Evolutionary conservation across 1,139 yeast genomes (phyloP), one percentile per base, ranked within the genome.

Genomic region (Candida sp.): DNA sequence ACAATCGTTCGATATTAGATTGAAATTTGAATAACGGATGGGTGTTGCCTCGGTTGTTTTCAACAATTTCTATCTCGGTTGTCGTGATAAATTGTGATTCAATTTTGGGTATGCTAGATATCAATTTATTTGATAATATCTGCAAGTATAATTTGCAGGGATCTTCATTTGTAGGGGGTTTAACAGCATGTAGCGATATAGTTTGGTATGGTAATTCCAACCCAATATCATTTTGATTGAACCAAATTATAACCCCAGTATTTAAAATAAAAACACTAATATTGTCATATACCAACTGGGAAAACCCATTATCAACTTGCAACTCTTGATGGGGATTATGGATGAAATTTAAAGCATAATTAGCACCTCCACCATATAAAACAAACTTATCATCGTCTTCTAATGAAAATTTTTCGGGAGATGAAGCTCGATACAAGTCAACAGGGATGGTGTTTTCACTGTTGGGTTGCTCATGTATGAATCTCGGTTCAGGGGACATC

Each of bases 361-460:
- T 49, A 4, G 49, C 35, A 3, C 73, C 75, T 4, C 78, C 78
- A 5, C 68, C 73, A 47, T 70, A 66, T 7, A 75, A 52, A 25
- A 75, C 70, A 46, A 64, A 59, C 51, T 72, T 71, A 51, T 74
- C 79, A 45, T 70, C 74, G 42, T 68, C 73, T 22, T 58, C 64
- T 21, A 63, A 52, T 8, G 70, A 60, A 49, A 68, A 73, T 37
- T 56, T 51, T 38, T 68, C 77, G 1, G 79, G 79, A 1, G 72
- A 66, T 22, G 69, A 67, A 5, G 69, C 57, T 43, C 62, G 72
- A 50, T 67, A 73, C 22, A 59, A 53, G 11, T 55, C 46, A 12
- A 58, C 53, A 4, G 69, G 66, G 11, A 72, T 62, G 7, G 79
- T 73, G 54, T 73, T 73, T 46, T 73, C 79, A 37, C 61, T 53